Conservation (phyloP, 2,329 filamentous ascomycete species). For the Phaeomoniella chlamydospora region DNA sequence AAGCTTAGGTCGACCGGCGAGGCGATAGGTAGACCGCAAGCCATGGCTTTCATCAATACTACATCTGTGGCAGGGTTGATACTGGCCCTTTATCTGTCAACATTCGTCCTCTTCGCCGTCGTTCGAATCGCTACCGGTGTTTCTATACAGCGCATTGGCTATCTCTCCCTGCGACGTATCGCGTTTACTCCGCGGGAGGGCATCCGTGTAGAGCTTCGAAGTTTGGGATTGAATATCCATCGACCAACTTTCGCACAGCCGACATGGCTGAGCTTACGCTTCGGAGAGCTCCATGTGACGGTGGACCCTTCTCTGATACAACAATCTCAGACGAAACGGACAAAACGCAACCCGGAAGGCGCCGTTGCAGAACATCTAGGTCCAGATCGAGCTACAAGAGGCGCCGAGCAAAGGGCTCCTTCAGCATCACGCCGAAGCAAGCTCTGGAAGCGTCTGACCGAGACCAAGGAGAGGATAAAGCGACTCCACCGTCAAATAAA, state of each 20-base stretch:
- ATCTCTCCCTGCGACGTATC: slow-evolving; percentile 79
- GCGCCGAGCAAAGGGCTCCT: slow-evolving; percentile 5
- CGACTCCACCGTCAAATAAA: slow-evolving; percentile 71
- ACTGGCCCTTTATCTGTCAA: slow-evolving; percentile 75
- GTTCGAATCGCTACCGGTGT: slow-evolving; percentile 84
- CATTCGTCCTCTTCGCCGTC: slow-evolving; percentile 87
- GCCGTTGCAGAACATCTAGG: slow-evolving; percentile 2
- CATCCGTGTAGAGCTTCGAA: slow-evolving; percentile 75
- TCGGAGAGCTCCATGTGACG: slow-evolving; percentile 74
- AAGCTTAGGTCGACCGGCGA: too few relatives aligned
- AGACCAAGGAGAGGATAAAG: slow-evolving; percentile 74
- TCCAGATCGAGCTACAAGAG: slow-evolving; percentile 7
- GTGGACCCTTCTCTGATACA: slow-evolving; percentile 57
- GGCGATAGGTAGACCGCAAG: too few relatives aligned
- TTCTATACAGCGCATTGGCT: slow-evolving; percentile 90
- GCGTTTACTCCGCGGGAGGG: slow-evolving; percentile 84
- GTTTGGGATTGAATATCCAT: slow-evolving; percentile 76
- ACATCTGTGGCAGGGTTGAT: slow-evolving; percentile 78
- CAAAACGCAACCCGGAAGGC: background rate
- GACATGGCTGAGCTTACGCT: slow-evolving; percentile 83
- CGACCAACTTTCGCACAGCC: slow-evolving; percentile 93
- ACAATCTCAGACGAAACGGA: slow-evolving; percentile 19
- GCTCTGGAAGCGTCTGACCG: slow-evolving; percentile 68
- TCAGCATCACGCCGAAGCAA: slow-evolving; percentile 39
- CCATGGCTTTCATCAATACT: slow-evolving; percentile 37